These are phyloP conservation scores for Ceratocystis diversiconidia DNA, from an alignment of 2,329 filamentous ascomycete genomes.

Conservation along the genomic window DNA sequence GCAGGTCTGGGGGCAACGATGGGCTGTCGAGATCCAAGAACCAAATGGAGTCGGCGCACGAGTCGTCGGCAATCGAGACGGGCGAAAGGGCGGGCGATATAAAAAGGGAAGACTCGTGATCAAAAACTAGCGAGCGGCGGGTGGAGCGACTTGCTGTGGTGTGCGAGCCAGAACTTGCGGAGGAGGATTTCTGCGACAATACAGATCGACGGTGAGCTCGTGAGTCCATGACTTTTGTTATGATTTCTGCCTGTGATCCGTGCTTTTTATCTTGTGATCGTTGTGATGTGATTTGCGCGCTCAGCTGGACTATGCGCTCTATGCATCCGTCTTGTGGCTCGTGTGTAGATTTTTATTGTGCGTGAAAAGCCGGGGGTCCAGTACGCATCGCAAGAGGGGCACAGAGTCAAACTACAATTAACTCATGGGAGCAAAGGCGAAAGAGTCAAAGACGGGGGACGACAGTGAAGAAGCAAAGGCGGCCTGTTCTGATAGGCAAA, in stretches of 20 bases:
- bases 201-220: constrained; percentile 12
- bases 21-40: constrained; percentile 14
- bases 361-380: not conserved
- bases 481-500: not conserved
- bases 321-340: not conserved
- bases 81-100: constrained; percentile 17
- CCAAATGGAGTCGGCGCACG: constrained; percentile 8
- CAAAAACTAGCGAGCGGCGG: constrained; percentile 14
- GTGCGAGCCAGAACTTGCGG: constrained; percentile 7
- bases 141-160: constrained; percentile 2
- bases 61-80: constrained; percentile 4
- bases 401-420: not conserved
- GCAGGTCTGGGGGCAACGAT: not conserved
- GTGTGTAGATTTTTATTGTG: not conserved
- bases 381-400: not conserved
- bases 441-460: not conserved
- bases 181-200: constrained; percentile 16
- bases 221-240: not conserved
- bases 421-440: not conserved
- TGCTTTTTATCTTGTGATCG: not conserved
- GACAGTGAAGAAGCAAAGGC: too few relatives aligned
- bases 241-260: not conserved
- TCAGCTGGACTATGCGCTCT: constrained; percentile 1
- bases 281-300: constrained; percentile 6
- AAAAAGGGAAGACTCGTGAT: constrained; percentile 18